A percentile compares a stretch with the other conserved stretches of the same genome.
Evolutionary conservation across 352 stramenopile species (phyloP).

Genomic region (Pythium volutum): DNA sequence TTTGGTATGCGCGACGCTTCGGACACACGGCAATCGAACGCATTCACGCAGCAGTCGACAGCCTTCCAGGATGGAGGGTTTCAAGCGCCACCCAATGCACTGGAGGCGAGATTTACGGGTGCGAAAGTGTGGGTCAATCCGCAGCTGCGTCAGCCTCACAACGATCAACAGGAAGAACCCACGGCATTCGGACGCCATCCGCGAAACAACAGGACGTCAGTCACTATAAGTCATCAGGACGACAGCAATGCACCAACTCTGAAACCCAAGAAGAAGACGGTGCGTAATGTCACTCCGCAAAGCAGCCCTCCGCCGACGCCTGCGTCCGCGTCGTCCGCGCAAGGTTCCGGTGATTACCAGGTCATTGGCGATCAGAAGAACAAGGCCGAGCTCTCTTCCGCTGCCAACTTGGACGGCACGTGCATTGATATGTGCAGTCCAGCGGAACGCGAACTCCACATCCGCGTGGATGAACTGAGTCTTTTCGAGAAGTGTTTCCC

Average conservation of each 20-base stretch:
- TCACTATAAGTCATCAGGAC: neutral
- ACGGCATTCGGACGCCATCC: slow-evolving; percentile 3
- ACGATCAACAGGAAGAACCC: slow-evolving; percentile 1
- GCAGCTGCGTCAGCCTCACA: neutral
- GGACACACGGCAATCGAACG: slow-evolving; percentile 9
- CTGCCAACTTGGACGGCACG: slow-evolving; percentile 64
- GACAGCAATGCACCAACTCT: neutral
- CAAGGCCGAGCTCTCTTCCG: slow-evolving; percentile 60
- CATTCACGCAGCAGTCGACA: slow-evolving; percentile 12
- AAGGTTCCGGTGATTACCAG: neutral
- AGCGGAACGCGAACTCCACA: slow-evolving; percentile 78
- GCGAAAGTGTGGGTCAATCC: slow-evolving; percentile 1
- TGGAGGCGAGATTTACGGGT: slow-evolving; percentile 21
- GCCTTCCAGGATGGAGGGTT: slow-evolving; percentile 3
- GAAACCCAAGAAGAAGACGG: slow-evolving; percentile 21
- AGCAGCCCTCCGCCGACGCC: slow-evolving; percentile 17
- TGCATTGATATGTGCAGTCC: slow-evolving; percentile 86
- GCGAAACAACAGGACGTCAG: slow-evolving; percentile 8
- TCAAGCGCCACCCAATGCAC: neutral
- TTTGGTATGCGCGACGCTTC: slow-evolving; percentile 10
- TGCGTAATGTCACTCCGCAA: slow-evolving; percentile 7
- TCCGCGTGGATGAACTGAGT: slow-evolving; percentile 83
- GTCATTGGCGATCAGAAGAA: slow-evolving; percentile 32
- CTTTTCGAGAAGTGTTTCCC: slow-evolving; percentile 84
- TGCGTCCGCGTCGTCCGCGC: neutral